Evolutionary conservation across 805 yeast species (phyloP).

Genomic region (Cyberlindnera suaveolens): DNA sequence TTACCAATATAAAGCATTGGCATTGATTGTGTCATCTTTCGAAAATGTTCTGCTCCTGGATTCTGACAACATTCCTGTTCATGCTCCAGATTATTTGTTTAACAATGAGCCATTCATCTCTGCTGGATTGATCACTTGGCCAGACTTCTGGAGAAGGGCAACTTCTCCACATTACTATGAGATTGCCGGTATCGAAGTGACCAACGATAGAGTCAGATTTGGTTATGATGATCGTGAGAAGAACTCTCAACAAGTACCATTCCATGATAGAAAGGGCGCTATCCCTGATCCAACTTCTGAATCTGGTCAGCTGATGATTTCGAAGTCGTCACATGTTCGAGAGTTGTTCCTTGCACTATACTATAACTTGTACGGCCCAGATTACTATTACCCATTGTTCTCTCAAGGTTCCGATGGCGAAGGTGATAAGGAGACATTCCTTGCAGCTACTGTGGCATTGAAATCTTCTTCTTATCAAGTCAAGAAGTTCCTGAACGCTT

Average conservation of each 20-base stretch:
- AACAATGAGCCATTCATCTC: constrained; percentile 46
- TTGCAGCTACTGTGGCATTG: constrained; percentile 54
- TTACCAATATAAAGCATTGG: constrained; percentile 63
- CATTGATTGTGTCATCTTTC: constrained; percentile 65
- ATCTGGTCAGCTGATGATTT: constrained; percentile 57
- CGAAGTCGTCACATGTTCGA: constrained; percentile 47
- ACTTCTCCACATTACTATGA: constrained; percentile 69
- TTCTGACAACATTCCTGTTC: constrained; percentile 66
- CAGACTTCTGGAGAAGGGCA: constrained; percentile 84
- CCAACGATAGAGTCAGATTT: constrained; percentile 33
- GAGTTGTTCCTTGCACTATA: constrained; percentile 51
- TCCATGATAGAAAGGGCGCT: constrained; percentile 54
- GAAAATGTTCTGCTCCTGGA: constrained; percentile 70
- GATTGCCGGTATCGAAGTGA: constrained; percentile 51
- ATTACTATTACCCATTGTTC: constrained; percentile 49
- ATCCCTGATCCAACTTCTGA: constrained; percentile 60
- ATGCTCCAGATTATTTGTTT: constrained; percentile 57
- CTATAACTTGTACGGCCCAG: constrained; percentile 56
- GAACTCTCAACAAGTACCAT: constrained; percentile 33
- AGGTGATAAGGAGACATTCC: constrained; percentile 56
- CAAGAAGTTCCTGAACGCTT: constrained; percentile 46
- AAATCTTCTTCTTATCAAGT: constrained; percentile 55
- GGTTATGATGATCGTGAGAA: constrained; percentile 34
- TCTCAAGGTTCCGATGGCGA: constrained; percentile 52
- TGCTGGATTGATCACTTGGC: constrained; percentile 61